Conservation (phyloP, 140 eudicot genomes). For the Bidens hawaiensis region DNA sequence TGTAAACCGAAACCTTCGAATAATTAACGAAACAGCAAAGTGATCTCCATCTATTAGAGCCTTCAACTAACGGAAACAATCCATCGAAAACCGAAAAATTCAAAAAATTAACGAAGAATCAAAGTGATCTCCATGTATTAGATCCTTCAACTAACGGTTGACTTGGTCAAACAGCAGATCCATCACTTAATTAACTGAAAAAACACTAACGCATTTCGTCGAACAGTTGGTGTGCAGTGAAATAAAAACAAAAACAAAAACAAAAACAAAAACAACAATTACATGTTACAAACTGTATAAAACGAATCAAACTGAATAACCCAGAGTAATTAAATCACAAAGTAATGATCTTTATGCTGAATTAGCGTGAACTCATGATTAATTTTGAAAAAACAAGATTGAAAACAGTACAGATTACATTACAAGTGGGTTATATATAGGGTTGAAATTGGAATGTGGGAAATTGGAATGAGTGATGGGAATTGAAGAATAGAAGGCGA, state of each 20-base stretch:
- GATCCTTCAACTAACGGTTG: slow-evolving; percentile 47
- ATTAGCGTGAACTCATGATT: slow-evolving; percentile 35
- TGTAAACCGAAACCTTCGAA: no score
- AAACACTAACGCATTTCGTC: slow-evolving; percentile 23
- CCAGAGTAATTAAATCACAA: no score
- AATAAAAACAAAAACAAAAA: slow-evolving; percentile 12
- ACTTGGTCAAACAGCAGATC: slow-evolving; percentile 36
- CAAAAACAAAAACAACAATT: slow-evolving; percentile 34
- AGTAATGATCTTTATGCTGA: not conserved
- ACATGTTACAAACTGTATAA: slow-evolving; percentile 32
- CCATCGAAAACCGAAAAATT: slow-evolving; percentile 14
- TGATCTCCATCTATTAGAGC: slow-evolving; percentile 39
- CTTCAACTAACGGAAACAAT: slow-evolving; percentile 50
- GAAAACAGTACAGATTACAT: no score
- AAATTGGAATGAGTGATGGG: not conserved
- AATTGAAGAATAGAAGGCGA: not conserved
- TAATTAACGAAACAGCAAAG: slow-evolving; percentile 27
- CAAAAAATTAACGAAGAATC: slow-evolving; percentile 18
- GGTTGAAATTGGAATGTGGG: slow-evolving; percentile 11
- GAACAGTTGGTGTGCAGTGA: slow-evolving; percentile 26
- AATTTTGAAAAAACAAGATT: no score
- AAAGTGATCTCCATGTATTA: slow-evolving; percentile 37
- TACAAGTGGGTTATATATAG: no score
- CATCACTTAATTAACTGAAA: slow-evolving; percentile 30
- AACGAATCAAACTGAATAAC: not conserved